Conservation (phyloP, 2,329 filamentous ascomycete genomes). For the Ophiosphaerella korrae region DNA sequence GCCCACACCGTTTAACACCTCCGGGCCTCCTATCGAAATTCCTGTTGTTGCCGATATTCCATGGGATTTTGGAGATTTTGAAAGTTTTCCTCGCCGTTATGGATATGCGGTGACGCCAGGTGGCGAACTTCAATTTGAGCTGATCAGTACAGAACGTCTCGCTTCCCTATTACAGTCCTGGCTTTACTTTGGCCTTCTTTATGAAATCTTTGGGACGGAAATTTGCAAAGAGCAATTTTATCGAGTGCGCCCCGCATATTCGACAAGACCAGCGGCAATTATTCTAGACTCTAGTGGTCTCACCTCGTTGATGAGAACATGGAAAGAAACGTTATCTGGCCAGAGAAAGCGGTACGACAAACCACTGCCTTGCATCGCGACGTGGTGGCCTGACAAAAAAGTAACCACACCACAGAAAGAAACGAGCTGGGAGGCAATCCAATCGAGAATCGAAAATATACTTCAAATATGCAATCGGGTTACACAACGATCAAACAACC, state of each 20-base stretch:
- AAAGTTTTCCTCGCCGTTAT: neutral
- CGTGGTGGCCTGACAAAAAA: too few species aligned
- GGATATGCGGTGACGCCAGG: neutral
- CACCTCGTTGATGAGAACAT: neutral
- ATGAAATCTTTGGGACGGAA: neutral
- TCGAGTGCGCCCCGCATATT: neutral
- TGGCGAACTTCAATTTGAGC: neutral
- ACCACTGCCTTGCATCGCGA: neutral
- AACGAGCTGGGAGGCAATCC: too few species aligned
- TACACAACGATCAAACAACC: too few species aligned
- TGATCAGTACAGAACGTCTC: neutral
- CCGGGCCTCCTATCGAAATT: conserved; percentile 1
- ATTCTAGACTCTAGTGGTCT: neutral
- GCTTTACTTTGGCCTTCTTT: conserved; percentile 2
- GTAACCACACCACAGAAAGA: too few species aligned
- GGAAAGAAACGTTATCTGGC: neutral
- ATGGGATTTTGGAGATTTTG: neutral
- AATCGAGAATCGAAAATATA: neutral
- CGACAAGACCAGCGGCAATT: neutral
- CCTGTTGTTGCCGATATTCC: neutral
- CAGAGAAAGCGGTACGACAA: neutral
- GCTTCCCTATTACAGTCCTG: conserved; percentile 2
- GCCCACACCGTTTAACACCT: neutral
- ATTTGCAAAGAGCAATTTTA: neutral
- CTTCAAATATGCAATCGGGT: too few species aligned